Evolutionary conservation across 768 basidiomycete genomes (phyloP).

Genomic region (Boletus edulis): DNA sequence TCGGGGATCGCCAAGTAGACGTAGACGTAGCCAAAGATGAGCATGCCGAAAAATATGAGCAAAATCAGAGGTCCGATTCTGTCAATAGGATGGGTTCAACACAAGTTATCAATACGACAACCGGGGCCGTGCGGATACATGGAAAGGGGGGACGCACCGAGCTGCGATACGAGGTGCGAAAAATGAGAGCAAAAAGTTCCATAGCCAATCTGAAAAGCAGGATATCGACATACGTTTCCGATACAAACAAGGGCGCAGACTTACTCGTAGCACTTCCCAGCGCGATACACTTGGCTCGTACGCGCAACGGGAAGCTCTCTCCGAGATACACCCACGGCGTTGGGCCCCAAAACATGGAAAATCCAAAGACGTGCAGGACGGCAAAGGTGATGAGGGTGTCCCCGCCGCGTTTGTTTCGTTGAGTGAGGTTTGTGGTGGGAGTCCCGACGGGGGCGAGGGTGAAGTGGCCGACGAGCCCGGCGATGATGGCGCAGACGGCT

Average conservation of each 20-base stretch:
- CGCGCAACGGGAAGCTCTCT: conserved; percentile 77
- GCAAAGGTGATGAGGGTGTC: conserved; percentile 71
- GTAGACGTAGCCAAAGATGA: conserved; percentile 67
- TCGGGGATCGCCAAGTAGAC: conserved; percentile 82
- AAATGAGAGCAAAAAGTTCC: conserved; percentile 74
- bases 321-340: conserved; percentile 77
- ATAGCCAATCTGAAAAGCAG: conserved; percentile 50
- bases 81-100: neutral
- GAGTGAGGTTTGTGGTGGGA: conserved; percentile 43
- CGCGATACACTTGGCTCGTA: conserved; percentile 73
- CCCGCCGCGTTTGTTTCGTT: conserved; percentile 47
- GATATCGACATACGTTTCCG: too few species aligned
- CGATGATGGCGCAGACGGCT: conserved; percentile 60
- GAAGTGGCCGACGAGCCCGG: conserved; percentile 70
- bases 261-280: conserved; percentile 58
- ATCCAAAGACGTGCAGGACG: conserved; percentile 69
- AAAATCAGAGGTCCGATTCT: conserved; percentile 73
- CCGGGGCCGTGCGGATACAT: neutral
- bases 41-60: conserved; percentile 77
- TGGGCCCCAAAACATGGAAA: conserved; percentile 74
- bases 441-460: conserved; percentile 56
- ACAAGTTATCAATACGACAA: too few species aligned
- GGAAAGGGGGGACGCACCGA: conserved; percentile 32
- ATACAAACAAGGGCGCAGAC: neutral
- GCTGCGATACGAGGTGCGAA: conserved; percentile 66